Evolutionary conservation across 768 basidiomycete species (phyloP).

Genomic region (Serendipita vermifera): DNA sequence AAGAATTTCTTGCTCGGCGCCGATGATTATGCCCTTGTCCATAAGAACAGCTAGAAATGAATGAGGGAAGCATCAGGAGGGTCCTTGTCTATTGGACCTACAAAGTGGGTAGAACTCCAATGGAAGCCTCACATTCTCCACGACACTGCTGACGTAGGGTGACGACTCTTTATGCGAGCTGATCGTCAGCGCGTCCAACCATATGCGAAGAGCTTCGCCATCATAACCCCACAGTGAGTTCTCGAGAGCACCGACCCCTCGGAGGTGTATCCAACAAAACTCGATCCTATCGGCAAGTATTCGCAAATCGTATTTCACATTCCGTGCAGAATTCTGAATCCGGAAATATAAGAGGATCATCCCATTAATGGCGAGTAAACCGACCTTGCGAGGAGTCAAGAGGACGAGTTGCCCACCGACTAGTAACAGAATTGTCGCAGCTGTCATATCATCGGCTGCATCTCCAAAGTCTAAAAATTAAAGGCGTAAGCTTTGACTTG

Average conservation of each 20-base stretch:
- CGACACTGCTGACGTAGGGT: constrained; percentile 31
- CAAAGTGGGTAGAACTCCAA: constrained; percentile 94
- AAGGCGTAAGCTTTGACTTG: not conserved
- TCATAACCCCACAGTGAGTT: constrained; percentile 98
- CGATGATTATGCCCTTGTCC: constrained; percentile 98
- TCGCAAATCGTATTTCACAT: constrained; percentile 95
- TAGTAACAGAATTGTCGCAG: constrained; percentile 92
- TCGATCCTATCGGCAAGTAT: constrained; percentile 94
- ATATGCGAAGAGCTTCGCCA: constrained; percentile 75
- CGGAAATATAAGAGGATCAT: constrained; percentile 2
- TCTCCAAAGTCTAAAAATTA: constrained; percentile 70
- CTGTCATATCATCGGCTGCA: constrained; percentile 80
- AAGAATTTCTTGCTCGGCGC: constrained; percentile 79
- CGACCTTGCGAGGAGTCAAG: constrained; percentile 74
- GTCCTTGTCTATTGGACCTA: constrained; percentile 27
- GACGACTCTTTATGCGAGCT: constrained; percentile 27
- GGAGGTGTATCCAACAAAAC: constrained; percentile 96
- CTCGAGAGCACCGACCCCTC: constrained; percentile 83
- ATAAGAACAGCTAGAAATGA: constrained; percentile 69
- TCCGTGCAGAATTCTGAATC: constrained; percentile 59
- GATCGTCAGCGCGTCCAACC: constrained; percentile 90
- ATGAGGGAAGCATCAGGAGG: not conserved
- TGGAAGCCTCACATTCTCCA: constrained; percentile 86
- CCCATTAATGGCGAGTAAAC: constrained; percentile 12
- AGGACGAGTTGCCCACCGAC: constrained; percentile 85